Evolutionary conservation across 2,329 filamentous ascomycete species (phyloP), one percentile per base, ranked within the genome.

Genomic region (Thielaviopsis musarum): DNA sequence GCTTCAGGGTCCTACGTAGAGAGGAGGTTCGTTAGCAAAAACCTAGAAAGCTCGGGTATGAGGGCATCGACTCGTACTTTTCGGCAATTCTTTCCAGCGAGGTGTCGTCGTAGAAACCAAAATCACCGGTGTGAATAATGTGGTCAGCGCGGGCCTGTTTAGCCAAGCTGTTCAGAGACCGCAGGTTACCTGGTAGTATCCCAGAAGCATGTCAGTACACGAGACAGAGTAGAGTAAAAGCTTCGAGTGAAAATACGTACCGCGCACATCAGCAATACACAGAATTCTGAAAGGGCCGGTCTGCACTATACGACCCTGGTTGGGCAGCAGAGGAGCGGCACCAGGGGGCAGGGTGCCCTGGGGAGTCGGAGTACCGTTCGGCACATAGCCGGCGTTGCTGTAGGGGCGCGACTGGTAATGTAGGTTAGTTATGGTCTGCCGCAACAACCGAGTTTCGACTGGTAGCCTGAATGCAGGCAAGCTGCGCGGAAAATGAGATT

Each of bases 91-190:
- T 86, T 68, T 97, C 91, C 65, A 98, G 77, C 41, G 93, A 98
- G 59, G 85, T 88, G 67, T 95, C 87, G 72, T 98, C 93, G 75
- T 98, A 98, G 75, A 98, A 98, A 64, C 93, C 93, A 70, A 98
- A 98, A 72, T 98, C 93, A 72, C 93, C 93, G 21, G 93, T 98
- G 74, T 98, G 93, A 68, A 98, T 90, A 72, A 98, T 95, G 75
- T 96, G 90, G 74, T 96, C 90, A 67, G 93, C 93, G 70, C 87
- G 87, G 63, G 93, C 91, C 70, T 93, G 87, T 73, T 88, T 94
- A 64, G 93, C 93, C 63, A 98, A 85, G 63, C 97, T 91, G 75
- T 98, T 98, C 68, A 98, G 78, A 65, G 93, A 96, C 74, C 86
- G 84, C 66, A 98, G 77, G 72, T 97, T 96, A 73, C 93, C 93